Conservation (phyloP, 805 yeast species). For the Yamadazyma kitorensis region DNA sequence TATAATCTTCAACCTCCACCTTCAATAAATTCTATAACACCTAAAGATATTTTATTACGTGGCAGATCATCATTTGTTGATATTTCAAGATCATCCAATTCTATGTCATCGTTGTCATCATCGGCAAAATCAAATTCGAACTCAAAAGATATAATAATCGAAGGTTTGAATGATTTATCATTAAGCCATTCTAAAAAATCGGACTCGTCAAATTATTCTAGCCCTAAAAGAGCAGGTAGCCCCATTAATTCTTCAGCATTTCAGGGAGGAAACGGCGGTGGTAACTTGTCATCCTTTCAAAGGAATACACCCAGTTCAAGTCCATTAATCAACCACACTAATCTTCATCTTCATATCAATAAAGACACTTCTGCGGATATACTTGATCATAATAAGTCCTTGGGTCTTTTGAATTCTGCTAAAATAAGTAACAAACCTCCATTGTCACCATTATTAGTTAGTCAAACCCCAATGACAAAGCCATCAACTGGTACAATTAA, state of each 20-base stretch:
- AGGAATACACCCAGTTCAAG: slow-evolving; percentile 42
- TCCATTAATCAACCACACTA: slow-evolving; percentile 16
- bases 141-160: slow-evolving; percentile 22
- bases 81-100: slow-evolving; percentile 11
- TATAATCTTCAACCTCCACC: slow-evolving; percentile 14
- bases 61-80: slow-evolving; percentile 17
- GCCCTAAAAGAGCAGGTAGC: slow-evolving; percentile 59
- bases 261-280: slow-evolving; percentile 23
- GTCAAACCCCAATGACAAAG: slow-evolving; percentile 54
- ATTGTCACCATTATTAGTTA: slow-evolving; percentile 73
- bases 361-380: too few relatives aligned
- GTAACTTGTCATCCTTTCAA: slow-evolving; percentile 62
- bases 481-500: slow-evolving; percentile 65
- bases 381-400: slow-evolving; percentile 4
- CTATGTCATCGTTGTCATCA: slow-evolving; percentile 17
- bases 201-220: slow-evolving; percentile 29
- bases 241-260: slow-evolving; percentile 33
- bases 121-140: slow-evolving; percentile 15
- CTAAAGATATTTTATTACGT: slow-evolving; percentile 39
- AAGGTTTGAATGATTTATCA: slow-evolving; percentile 26
- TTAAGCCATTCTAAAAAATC: slow-evolving; percentile 13
- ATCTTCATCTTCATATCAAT: background rate
- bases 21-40: slow-evolving; percentile 37
- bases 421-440: slow-evolving; percentile 60
- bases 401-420: slow-evolving; percentile 4